Conservation (phyloP, 768 basidiomycete species). For the Udeniomyces megalosporus region DNA sequence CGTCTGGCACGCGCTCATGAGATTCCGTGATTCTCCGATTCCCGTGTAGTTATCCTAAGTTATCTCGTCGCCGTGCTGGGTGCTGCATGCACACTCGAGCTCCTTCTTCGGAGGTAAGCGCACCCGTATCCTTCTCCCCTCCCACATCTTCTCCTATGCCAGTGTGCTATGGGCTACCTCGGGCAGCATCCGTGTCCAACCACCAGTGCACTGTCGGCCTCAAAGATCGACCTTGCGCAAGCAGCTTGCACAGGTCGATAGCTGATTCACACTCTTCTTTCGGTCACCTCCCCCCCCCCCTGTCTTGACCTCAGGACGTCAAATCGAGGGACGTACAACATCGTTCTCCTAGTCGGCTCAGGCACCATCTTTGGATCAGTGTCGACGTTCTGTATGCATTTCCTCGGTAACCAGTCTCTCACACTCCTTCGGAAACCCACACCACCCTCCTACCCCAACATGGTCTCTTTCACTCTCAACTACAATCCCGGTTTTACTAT, state of each 20-base stretch:
- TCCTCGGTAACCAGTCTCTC: constrained; percentile 30
- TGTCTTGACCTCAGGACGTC: constrained; percentile 21
- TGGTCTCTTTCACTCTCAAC: constrained; percentile 20
- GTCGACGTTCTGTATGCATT: constrained; percentile 29
- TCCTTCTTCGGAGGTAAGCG: constrained; percentile 25
- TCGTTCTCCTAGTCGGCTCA: constrained; percentile 24
- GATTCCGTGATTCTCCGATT: too few relatives aligned
- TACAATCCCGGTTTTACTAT: constrained; percentile 29
- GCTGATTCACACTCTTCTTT: neutral
- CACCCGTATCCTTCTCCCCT: neutral
- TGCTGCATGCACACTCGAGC: constrained; percentile 29
- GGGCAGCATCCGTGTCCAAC: too few relatives aligned
- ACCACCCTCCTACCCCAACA: constrained; percentile 1
- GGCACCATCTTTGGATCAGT: constrained; percentile 29
- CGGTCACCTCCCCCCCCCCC: neutral
- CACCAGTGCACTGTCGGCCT: too few relatives aligned
- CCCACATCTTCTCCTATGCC: neutral
- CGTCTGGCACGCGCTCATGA: too few relatives aligned
- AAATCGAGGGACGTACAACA: constrained; percentile 26
- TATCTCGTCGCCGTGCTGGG: constrained; percentile 28
- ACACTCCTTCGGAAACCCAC: constrained; percentile 22
- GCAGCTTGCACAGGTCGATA: too few relatives aligned
- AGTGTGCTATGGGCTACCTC: neutral
- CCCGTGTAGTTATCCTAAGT: constrained; percentile 27
- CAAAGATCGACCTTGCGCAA: too few relatives aligned